These are phyloP conservation scores for Solanum hybrid DNA, from an alignment of 305 asterid genomes.

Conservation along the genomic window DNA sequence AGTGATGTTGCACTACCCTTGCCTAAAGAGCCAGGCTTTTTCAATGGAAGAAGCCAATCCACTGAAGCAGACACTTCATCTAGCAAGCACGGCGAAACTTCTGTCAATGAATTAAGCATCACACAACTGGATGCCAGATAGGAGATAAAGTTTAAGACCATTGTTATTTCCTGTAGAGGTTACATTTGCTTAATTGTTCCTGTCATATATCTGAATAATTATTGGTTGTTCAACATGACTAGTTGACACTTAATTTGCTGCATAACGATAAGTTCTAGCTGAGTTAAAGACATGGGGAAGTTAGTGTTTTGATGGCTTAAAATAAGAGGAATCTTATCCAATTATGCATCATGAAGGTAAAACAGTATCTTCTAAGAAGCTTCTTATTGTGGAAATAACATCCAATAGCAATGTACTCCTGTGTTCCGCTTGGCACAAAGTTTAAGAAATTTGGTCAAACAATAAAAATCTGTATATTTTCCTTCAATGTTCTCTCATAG, in stretches of 20 bases:
- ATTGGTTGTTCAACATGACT: neutral
- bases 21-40: slow-evolving; percentile 2
- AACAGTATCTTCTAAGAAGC: neutral
- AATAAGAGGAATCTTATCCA: neutral
- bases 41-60: neutral
- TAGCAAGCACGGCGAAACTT: neutral
- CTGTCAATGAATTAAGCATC: slow-evolving; percentile 7
- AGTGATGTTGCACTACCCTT: neutral
- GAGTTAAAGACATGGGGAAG: neutral
- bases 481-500: neutral
- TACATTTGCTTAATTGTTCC: neutral
- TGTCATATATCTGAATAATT: neutral
- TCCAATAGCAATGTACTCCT: neutral
- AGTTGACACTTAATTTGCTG: neutral
- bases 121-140: slow-evolving; percentile 7
- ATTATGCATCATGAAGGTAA: neutral
- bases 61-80: neutral
- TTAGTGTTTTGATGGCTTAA: neutral
- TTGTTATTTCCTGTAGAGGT: neutral
- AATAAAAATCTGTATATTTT: neutral
- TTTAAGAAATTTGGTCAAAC: neutral
- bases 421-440: neutral
- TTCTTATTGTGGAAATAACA: neutral
- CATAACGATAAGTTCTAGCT: neutral
- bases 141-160: neutral